Evolutionary conservation across 768 basidiomycete species (phyloP).

Genomic region (Hebeloma cylindrosporum): DNA sequence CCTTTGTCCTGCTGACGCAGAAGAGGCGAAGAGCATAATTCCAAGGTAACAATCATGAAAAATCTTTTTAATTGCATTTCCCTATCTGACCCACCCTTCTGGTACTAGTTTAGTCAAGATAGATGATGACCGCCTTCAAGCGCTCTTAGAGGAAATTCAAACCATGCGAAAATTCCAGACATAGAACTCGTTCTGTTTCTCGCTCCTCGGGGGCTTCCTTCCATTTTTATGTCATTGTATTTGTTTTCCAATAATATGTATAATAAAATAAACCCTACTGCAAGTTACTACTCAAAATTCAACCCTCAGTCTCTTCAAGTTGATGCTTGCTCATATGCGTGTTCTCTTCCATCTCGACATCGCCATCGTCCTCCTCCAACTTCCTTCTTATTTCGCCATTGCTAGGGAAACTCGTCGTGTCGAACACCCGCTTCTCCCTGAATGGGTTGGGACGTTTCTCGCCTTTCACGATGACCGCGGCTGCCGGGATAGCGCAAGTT

Average conservation of each 20-base stretch:
- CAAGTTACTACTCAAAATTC: slow-evolving; percentile 11
- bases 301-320: slow-evolving; percentile 57
- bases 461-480: slow-evolving; percentile 64
- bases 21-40: slow-evolving; percentile 89
- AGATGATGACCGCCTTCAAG: slow-evolving; percentile 84
- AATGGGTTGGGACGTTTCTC: slow-evolving; percentile 61
- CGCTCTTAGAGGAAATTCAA: slow-evolving; percentile 83
- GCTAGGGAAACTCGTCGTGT: slow-evolving; percentile 53
- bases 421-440: slow-evolving; percentile 67
- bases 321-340: slow-evolving; percentile 36
- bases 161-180: slow-evolving; percentile 90
- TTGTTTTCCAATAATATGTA: slow-evolving; percentile 14
- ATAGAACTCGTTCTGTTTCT: slow-evolving; percentile 30
- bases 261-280: slow-evolving; percentile 1
- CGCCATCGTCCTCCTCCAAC: slow-evolving; percentile 38
- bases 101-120: slow-evolving; percentile 72
- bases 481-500: slow-evolving; percentile 71
- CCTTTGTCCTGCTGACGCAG: slow-evolving; percentile 81
- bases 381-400: slow-evolving; percentile 31
- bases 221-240: not conserved
- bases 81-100: not conserved
- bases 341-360: slow-evolving; percentile 44
- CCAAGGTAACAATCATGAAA: slow-evolving; percentile 58
- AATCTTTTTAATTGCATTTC: not conserved
- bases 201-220: not conserved